Percentiles rank a stretch among this genome's conserved stretches.
Evolutionary conservation across 2,329 filamentous ascomycete species (phyloP).

Genomic region (Venturia nashicola): DNA sequence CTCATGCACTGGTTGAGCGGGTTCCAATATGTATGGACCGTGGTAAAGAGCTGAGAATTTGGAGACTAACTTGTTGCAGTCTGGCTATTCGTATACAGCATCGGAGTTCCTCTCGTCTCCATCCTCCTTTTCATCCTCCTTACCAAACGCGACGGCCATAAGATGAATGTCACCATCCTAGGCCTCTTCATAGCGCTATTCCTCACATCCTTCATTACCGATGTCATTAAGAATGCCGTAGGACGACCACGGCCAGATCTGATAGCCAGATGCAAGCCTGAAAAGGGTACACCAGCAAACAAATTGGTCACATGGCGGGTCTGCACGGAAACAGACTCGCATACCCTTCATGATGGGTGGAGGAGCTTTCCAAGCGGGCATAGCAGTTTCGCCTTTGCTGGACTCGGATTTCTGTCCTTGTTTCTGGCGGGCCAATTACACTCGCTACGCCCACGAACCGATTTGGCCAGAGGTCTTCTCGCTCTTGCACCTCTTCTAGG

Average conservation of each 20-base stretch:
- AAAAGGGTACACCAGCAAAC: slow-evolving; percentile 41
- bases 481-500: slow-evolving; percentile 43
- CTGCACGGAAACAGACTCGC: slow-evolving; percentile 59
- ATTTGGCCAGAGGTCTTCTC: slow-evolving; percentile 42
- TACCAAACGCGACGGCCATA: slow-evolving; percentile 54
- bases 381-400: slow-evolving; percentile 66
- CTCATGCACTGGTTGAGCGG: slow-evolving; percentile 71
- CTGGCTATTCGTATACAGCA: slow-evolving; percentile 70
- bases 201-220: slow-evolving; percentile 72
- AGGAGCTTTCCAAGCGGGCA: slow-evolving; percentile 74
- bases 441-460: slow-evolving; percentile 44
- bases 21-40: slow-evolving; percentile 58
- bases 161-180: slow-evolving; percentile 74
- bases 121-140: slow-evolving; percentile 54
- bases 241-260: slow-evolving; percentile 77
- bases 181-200: slow-evolving; percentile 64
- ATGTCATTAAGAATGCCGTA: slow-evolving; percentile 80
- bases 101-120: slow-evolving; percentile 55
- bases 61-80: slow-evolving; percentile 25
- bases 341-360: slow-evolving; percentile 70
- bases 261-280: slow-evolving; percentile 73
- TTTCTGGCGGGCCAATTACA: slow-evolving; percentile 57
- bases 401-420: slow-evolving; percentile 60
- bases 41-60: neutral
- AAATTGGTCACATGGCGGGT: slow-evolving; percentile 50